Base-by-base conservation (phyloP, 345 rosid species). In the Streptanthus diversifolius region DNA sequence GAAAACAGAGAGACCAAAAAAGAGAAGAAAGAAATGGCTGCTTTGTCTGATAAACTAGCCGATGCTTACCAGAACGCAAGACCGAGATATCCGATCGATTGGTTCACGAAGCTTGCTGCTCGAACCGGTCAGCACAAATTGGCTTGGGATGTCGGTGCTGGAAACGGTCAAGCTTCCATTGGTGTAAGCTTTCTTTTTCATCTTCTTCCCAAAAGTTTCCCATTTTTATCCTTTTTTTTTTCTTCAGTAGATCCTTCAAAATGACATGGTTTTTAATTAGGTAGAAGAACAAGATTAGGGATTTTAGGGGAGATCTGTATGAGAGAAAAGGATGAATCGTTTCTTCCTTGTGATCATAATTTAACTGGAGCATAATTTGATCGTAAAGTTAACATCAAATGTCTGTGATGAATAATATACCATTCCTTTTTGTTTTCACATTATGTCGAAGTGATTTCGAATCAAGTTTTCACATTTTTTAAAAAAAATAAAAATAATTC, bases 91-190 rank as follows among this genome's bases (percentile, higher is more conserved):
- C 88, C 89, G 17, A 39, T 70, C 30, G 74, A 78, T 4, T 85
- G 89, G 90, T 87, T 71, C 72, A 80, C 83, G 0, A 82, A 78
- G 83, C 85, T 87, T 8, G 83, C 89, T 4, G 72, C 80, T 74
- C 82, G 69, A 70, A 85, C 83, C 67, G 71, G 70, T 72, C 80
- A 43, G 13, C 96, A 82, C 65, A 70, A 76, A 18, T 45, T 81
- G 13, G 90, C 96, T 75, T 85, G 85, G 88, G 91, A 88, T 66
- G 89, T 75, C 30, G 91, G 90, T 79, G 80, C 85, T 2, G 86
- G 96, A 64, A 86, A 81, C 33, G 96, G 96, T 58, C 92, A 87
- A 78, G 92, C 92, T 3, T 77, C 88, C 52, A 41, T 75, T 56
- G 82, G 84, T 52, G 92, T 89, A 19, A 68, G 82, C 77, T 47